phyloP scores from a whole-genome alignment of 2,329 filamentous ascomycete genomes.

The Alternaria ethzedia region DNA sequence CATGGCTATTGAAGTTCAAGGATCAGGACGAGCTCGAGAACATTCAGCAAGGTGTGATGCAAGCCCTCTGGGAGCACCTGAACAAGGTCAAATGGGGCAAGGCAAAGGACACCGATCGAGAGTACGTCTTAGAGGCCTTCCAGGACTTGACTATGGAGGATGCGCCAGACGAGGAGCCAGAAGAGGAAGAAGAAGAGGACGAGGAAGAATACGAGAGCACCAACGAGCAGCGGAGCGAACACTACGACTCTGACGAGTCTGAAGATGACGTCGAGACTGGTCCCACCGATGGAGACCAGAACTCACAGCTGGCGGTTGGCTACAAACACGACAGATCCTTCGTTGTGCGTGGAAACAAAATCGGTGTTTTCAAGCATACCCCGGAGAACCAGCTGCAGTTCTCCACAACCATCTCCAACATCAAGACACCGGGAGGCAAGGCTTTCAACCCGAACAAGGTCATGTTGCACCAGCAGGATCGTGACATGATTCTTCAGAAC shows the following conservation, averaged over 20 bases:
- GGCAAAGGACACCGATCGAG: constrained; percentile 87
- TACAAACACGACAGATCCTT: constrained; percentile 98
- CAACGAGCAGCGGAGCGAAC: constrained; percentile 72
- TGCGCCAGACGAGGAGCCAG: constrained; percentile 61
- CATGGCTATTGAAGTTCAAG: constrained; percentile 92
- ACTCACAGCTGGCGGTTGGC: constrained; percentile 92
- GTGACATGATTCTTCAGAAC: constrained; percentile 88
- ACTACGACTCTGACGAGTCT: constrained; percentile 78
- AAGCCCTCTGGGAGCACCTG: constrained; percentile 93
- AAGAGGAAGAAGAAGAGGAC: constrained; percentile 64
- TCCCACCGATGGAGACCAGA: constrained; percentile 80
- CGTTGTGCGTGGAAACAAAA: constrained; percentile 95
- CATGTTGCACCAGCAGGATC: constrained; percentile 91
- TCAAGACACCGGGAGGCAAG: constrained; percentile 80
- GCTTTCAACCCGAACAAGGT: constrained; percentile 95
- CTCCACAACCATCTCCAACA: constrained; percentile 95
- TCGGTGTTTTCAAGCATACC: constrained; percentile 98
- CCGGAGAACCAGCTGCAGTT: constrained; percentile 92
- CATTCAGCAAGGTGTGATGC: constrained; percentile 94
- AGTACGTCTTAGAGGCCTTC: constrained; percentile 95
- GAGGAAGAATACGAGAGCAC: constrained; percentile 68
- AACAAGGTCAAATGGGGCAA: constrained; percentile 95
- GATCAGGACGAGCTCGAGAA: constrained; percentile 79
- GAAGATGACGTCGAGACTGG: constrained; percentile 74
- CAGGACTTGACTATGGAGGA: constrained; percentile 94